Evolutionary conservation across 352 stramenopile genomes (phyloP), one percentile per base, ranked within the genome.

Genomic region (Saprolegnia parasitica): DNA sequence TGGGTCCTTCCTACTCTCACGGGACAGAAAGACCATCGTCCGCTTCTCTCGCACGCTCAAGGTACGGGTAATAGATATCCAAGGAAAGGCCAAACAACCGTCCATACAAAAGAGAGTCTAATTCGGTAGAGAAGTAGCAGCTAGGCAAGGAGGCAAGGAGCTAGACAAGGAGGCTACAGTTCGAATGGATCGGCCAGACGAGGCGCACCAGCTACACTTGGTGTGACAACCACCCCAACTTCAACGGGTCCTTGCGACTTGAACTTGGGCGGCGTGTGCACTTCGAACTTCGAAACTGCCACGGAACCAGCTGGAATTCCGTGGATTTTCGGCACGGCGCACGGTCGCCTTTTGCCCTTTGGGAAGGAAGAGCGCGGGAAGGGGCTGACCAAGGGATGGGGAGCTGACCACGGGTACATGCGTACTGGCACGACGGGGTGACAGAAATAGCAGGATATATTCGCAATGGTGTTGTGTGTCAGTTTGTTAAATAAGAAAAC

Each of bases 401-500:
- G n/a, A n/a, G n/a, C n/a, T n/a, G n/a, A n/a, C n/a, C n/a, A 18
- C 21, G 18, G 46, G 18, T 52, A 21, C 21, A 52, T 52, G 18
- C 46, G 18, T 21, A 20, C 18, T 52, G 46, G 21, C 21, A 21
- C 18, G 46, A 52, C 18, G 46, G 18, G 21, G 18, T 52, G 46
- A 20, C 46, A 52, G 18, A 21, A 52, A 52, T 52, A 21, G 52
- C 11, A 60, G 52, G 52, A 40, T 60, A 60, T 3, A 60, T 40
- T 60, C 4, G 35, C 16, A 1, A 24, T 26, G 52, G 35, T 52
- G 21, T 52, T 52, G 35, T 35, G 2, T 5, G 47, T 29, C 16
- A 47, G 16, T n/a, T 67, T 52, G 52, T 67, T 68, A 68, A 68
- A 68, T 68, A 60, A 26, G 62, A 67, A 26, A 35, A 35, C 29